A percentile compares a stretch with the other conserved stretches of the same genome.
phyloP scores from a whole-genome alignment of 495 filamentous ascomycete species.

The Penicillium robsamsonii region DNA sequence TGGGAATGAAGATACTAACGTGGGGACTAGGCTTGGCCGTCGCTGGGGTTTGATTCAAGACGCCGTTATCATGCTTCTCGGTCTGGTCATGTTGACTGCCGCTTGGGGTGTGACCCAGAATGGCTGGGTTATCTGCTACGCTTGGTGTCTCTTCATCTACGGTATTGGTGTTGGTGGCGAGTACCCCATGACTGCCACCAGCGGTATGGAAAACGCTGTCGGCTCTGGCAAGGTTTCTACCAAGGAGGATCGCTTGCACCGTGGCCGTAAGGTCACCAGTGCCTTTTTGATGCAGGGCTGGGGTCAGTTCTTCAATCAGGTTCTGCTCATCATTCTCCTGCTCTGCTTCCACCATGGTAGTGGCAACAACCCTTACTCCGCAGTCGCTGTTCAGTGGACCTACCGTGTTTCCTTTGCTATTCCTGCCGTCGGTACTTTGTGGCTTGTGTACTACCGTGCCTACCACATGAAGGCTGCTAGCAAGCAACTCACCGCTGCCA shows the following conservation, averaged over 20 bases:
- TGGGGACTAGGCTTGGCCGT: constrained; percentile 63
- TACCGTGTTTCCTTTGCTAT: constrained; percentile 84
- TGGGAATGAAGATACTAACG: constrained; percentile 1
- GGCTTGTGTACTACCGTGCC: constrained; percentile 86
- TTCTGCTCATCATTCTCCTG: constrained; percentile 74
- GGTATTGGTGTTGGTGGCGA: constrained; percentile 88
- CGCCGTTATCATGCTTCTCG: constrained; percentile 87
- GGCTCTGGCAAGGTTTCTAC: constrained; percentile 82
- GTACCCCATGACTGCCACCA: constrained; percentile 95
- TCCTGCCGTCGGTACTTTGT: constrained; percentile 82
- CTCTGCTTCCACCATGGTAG: constrained; percentile 75
- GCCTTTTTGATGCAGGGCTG: constrained; percentile 97
- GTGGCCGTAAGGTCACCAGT: constrained; percentile 86
- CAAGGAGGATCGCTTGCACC: constrained; percentile 85
- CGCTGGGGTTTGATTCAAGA: constrained; percentile 93
- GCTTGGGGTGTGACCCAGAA: constrained; percentile 80
- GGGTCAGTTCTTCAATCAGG: constrained; percentile 92
- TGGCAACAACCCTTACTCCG: constrained; percentile 70
- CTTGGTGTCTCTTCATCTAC: constrained; percentile 87
- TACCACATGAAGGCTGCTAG: constrained; percentile 80
- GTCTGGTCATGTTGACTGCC: constrained; percentile 80
- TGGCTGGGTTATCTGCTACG: constrained; percentile 92
- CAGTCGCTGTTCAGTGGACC: constrained; percentile 71
- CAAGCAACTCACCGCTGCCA: constrained; percentile 70
- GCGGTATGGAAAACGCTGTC: constrained; percentile 88